Evolutionary conservation across 176 grass and related monocot species (phyloP).

Genomic region (Canna indica): DNA sequence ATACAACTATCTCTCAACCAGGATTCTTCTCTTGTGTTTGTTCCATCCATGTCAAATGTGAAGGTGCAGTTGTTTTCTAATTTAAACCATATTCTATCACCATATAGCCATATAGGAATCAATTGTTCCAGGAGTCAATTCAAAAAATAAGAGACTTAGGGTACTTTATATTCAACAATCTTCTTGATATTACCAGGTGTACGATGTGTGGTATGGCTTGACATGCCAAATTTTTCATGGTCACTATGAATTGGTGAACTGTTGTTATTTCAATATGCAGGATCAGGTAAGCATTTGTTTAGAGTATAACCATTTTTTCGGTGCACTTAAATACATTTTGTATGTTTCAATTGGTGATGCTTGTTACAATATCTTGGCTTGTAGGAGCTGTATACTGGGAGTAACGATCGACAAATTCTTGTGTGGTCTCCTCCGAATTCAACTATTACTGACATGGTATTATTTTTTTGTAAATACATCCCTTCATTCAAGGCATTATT

Average conservation of each 20-base stretch:
- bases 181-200: conserved; percentile 34
- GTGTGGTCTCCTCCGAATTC: conserved; percentile 76
- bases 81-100: conserved; percentile 6
- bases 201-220: conserved; percentile 66
- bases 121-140: background rate
- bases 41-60: conserved; percentile 79
- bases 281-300: conserved; percentile 45
- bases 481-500: background rate
- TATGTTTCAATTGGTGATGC: background rate
- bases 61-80: conserved; percentile 41
- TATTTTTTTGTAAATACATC: background rate
- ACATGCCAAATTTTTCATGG: conserved; percentile 52
- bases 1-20: conserved; percentile 60
- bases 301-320: background rate
- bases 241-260: conserved; percentile 87
- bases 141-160: conserved; percentile 1
- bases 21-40: conserved; percentile 63
- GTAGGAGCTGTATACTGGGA: conserved; percentile 91
- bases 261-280: conserved; percentile 59
- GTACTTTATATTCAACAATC: conserved; percentile 11
- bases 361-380: conserved; percentile 20
- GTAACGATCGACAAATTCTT: conserved; percentile 96
- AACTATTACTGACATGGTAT: conserved; percentile 61
- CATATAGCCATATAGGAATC: background rate
- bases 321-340: conserved; percentile 1